Evolutionary conservation across 129 eudicot species (phyloP), one percentile per base, ranked within the genome.

Genomic region (Flaveria robusta): DNA sequence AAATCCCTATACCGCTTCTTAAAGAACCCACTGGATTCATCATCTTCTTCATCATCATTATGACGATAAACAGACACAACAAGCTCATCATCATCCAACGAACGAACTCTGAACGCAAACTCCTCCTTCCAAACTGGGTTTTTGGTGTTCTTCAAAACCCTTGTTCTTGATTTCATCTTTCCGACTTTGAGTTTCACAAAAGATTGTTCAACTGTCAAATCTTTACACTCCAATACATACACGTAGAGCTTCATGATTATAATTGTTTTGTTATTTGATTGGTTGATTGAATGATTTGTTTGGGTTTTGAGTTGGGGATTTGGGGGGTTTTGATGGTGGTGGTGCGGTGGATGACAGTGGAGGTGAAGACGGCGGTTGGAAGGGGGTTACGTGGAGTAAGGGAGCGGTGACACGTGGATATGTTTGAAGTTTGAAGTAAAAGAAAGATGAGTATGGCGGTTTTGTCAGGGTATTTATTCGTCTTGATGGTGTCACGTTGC

Each of bases 61-160:
- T 50, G 68, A n/a, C 66, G 73, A 79, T 84, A 88, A 18, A 87
- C 91, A 29, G 93, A 87, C 2, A 93, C 71, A 64, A 83, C 66
- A 14, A 91, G 90, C 63, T 88, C 88, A 55, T 88, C 96, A n/a
- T 86, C 96, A 14, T 87, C 92, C 62, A 85, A 56, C 22, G 87
- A 87, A 76, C 68, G 77, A 41, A 91, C 88, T 50, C 87, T 88
- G 76, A 91, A 93, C 3, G 81, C 93, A 81, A 93, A 93, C 77
- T 93, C 98, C 79, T 93, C 98, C 60, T 93, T 93, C 97, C 97
- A 93, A 81, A 87, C 51, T 4, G 97, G 96, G 81, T 83, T 89
- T 7, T 55, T 71, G 0, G 87, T 83, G 76, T 85, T 84, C 63
- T 34, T 87, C 73, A 88, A 71, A 72, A 83, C 85, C 84, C 91